Evolutionary conservation across 1,284 basidiomycete genomes (phyloP).

Genomic region (Xerocomus nothofagi): DNA sequence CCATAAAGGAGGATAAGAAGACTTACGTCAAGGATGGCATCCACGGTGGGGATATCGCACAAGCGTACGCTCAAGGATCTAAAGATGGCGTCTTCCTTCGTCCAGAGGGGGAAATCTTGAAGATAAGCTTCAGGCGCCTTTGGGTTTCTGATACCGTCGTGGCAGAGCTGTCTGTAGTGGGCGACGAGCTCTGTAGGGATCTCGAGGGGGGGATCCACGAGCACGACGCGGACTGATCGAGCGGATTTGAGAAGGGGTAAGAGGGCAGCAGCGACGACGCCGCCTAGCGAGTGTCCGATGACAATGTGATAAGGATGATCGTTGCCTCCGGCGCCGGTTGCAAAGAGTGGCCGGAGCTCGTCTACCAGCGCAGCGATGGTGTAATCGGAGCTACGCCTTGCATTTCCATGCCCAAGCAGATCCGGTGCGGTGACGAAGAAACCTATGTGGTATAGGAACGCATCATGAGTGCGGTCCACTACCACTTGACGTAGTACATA

Average conservation of each 20-base stretch:
- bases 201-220: constrained; percentile 20
- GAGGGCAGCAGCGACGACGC: constrained; percentile 5
- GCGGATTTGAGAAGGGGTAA: constrained; percentile 6
- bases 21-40: constrained; percentile 13
- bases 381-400: constrained; percentile 13
- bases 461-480: neutral
- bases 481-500: neutral
- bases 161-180: rapidly evolving
- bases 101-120: neutral
- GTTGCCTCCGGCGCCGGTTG: neutral
- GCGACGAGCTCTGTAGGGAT: neutral
- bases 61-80: neutral
- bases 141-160: neutral
- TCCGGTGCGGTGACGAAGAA: constrained; percentile 22
- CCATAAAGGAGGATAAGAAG: neutral
- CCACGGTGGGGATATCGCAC: constrained; percentile 5
- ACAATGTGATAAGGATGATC: constrained; percentile 8
- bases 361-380: constrained; percentile 15
- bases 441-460: constrained; percentile 8
- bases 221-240: constrained; percentile 9
- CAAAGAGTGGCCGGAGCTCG: constrained; percentile 12
- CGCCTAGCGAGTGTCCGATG: constrained; percentile 26
- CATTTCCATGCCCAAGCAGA: constrained; percentile 24
- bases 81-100: constrained; percentile 1
- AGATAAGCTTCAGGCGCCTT: constrained; percentile 1